Evolutionary conservation across 441 rosid species (phyloP).

Genomic region (Theobroma grandiflorum): DNA sequence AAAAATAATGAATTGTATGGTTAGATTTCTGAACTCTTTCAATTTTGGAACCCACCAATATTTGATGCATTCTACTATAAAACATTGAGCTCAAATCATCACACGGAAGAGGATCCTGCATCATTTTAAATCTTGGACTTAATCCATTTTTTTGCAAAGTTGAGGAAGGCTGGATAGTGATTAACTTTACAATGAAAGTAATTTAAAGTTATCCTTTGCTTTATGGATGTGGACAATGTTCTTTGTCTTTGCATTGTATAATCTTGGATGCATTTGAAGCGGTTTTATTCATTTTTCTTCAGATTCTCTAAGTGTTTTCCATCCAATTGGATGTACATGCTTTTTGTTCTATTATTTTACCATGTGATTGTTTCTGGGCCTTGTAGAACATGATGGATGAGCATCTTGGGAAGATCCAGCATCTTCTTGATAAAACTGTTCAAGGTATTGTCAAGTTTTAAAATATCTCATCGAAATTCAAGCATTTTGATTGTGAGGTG

Average conservation of each 20-base stretch:
- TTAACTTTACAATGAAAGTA: background rate
- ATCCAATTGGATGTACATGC: conserved; percentile 8
- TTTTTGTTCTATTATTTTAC: conserved; percentile 14
- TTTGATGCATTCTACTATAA: conserved; percentile 9
- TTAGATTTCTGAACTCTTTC: conserved; percentile 9
- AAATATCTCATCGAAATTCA: conserved; percentile 16
- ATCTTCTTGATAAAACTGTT: conserved; percentile 81
- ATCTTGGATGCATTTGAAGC: conserved; percentile 21
- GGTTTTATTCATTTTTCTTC: background rate
- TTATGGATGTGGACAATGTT: background rate
- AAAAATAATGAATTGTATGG: conserved; percentile 1
- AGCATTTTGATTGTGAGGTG: background rate
- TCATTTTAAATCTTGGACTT: background rate
- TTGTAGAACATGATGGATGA: conserved; percentile 66
- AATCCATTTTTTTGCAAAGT: background rate
- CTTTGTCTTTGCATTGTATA: background rate
- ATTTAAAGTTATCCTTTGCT: background rate
- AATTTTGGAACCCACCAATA: background rate
- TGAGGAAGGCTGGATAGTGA: background rate
- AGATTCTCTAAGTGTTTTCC: conserved; percentile 15
- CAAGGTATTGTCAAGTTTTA: conserved; percentile 64
- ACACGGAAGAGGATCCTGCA: background rate
- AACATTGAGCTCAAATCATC: conserved; percentile 8
- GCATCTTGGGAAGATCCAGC: conserved; percentile 63
- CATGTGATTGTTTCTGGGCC: conserved; percentile 36